Base-by-base conservation (phyloP, 805 yeast species). In the Yarrowia osloensis region DNA sequence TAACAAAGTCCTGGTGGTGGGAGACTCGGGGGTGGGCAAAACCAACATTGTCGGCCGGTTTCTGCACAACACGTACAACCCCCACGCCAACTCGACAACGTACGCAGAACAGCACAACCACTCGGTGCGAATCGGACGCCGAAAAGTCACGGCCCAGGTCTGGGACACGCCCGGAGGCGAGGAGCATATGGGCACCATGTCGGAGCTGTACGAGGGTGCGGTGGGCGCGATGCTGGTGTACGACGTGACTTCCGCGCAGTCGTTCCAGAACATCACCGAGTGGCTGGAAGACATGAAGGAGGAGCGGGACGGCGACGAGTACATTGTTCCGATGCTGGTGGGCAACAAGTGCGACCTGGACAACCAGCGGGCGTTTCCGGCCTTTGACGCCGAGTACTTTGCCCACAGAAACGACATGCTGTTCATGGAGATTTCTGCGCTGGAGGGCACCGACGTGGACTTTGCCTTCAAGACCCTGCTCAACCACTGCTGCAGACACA, bases 101-200 rank as follows among this genome's bases (percentile, higher is more conserved):
- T 98, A 98, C 59, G 99, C 95, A 59, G 98, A 94, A 78, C 93
- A 94, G 80, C 98, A 98, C 50, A 94, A 98, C 19, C 85, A 98
- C 77, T 92, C 98, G 1, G 86, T 95, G 67, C 95, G 90, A 73
- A 85, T 95, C 68, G 98, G 94, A 75, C 97, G 97, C 71, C 94
- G 93, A 81, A 91, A 96, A 68, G 93, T 94, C 77, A 95, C 94
- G 79, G 86, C 96, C 74, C 98, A 94, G 81, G 94, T 94, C 76
- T 94, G 99, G 99, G 99, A 94, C 79, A 94, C 99, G 37, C 98
- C 98, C 1, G 99, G 99, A 69, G 98, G 95, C 81, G 98, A 95
- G 78, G 87, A 98, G 78, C 95, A 95, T 81, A 86, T 98, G 26
- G 62, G 62, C 3, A 37, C 35, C 11, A 55, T 55, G 62, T 39